Percentiles rank a stretch among this genome's conserved stretches.
phyloP scores from a whole-genome alignment of 257 asterid species.

The Solanum sejunctum region DNA sequence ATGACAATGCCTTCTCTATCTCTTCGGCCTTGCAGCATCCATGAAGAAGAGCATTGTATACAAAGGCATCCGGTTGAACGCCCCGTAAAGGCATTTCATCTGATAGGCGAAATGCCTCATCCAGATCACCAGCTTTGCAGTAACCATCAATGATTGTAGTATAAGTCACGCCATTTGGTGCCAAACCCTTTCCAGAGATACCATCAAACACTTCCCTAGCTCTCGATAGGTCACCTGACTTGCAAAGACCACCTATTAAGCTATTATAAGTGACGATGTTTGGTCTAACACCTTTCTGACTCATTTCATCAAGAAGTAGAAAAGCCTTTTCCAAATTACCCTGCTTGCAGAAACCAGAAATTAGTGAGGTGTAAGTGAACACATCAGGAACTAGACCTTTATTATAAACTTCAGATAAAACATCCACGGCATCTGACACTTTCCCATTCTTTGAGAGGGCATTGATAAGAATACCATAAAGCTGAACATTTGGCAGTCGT shows the following conservation, averaged over 20 bases:
- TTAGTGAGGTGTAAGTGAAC: constrained; percentile 58
- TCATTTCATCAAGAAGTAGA: constrained; percentile 56
- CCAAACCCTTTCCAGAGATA: constrained; percentile 40
- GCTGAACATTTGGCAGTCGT: constrained; percentile 45
- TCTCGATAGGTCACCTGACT: constrained; percentile 47
- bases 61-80: constrained; percentile 54
- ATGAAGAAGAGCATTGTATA: constrained; percentile 52
- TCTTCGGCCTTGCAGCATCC: constrained; percentile 78
- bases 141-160: constrained; percentile 71
- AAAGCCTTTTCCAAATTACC: constrained; percentile 58
- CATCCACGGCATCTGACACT: constrained; percentile 51
- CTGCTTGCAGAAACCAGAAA: constrained; percentile 68
- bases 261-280: constrained; percentile 75
- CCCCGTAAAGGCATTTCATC: constrained; percentile 50
- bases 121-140: constrained; percentile 53
- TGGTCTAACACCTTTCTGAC: constrained; percentile 45
- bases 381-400: constrained; percentile 63
- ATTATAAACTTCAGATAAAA: constrained; percentile 43
- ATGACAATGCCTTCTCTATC: constrained; percentile 45
- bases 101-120: constrained; percentile 47
- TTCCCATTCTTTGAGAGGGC: constrained; percentile 62
- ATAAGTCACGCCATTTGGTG: constrained; percentile 58
- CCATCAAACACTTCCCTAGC: constrained; percentile 57
- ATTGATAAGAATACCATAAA: constrained; percentile 55
- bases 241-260: constrained; percentile 60